phyloP scores from a whole-genome alignment of 1,284 basidiomycete genomes.

The Pterulicium gracile region DNA sequence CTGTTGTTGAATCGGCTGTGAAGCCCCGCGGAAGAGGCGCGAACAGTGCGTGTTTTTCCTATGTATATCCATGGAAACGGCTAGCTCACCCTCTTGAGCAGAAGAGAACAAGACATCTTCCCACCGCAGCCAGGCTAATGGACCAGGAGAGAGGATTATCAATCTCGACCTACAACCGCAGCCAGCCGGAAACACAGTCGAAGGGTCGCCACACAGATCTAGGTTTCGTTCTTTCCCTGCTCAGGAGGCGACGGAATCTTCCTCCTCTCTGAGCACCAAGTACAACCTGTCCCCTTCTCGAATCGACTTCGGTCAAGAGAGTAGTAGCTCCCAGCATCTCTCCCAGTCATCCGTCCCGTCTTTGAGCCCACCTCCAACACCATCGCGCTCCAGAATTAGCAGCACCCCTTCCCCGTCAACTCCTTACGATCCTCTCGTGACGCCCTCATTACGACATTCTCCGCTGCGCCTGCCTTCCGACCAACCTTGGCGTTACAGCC shows the following conservation, averaged over 20 bases:
- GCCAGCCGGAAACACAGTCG: background rate
- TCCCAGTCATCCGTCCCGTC: constrained; percentile 11
- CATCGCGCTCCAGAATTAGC: constrained; percentile 12
- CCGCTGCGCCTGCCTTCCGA: constrained; percentile 57
- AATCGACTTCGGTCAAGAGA: background rate
- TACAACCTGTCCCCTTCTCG: background rate
- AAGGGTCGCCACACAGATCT: background rate
- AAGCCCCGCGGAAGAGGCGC: constrained; percentile 27
- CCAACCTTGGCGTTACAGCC: constrained; percentile 69
- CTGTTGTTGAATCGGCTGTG: background rate
- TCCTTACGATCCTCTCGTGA: constrained; percentile 60
- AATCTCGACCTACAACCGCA: constrained; percentile 4
- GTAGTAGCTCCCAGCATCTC: constrained; percentile 6
- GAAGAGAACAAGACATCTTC: constrained; percentile 17
- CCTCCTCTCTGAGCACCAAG: background rate
- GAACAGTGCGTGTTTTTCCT: constrained; percentile 37
- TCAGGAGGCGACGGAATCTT: background rate
- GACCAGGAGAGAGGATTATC: background rate
- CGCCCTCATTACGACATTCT: constrained; percentile 66
- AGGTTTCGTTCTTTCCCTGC: constrained; percentile 2
- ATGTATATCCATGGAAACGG: constrained; percentile 20
- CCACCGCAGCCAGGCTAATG: background rate
- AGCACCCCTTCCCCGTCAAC: constrained; percentile 30
- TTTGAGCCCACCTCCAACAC: constrained; percentile 28
- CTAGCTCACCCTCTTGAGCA: constrained; percentile 13